Conservation (phyloP, 202 grass and related monocot species). For the Brachypodium distachyon region DNA sequence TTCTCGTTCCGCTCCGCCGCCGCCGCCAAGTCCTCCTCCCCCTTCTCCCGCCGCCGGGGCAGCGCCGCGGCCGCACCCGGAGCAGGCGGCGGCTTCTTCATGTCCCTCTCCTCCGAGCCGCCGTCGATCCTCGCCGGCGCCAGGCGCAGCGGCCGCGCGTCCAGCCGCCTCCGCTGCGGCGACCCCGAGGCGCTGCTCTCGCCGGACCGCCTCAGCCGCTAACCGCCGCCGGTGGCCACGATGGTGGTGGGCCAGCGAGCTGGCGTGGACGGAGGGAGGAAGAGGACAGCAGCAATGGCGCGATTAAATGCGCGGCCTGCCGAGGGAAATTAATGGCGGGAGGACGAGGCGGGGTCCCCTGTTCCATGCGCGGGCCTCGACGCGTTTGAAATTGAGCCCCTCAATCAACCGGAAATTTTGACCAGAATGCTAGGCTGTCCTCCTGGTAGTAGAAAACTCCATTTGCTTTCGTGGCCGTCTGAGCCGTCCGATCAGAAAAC, state of each 20-base stretch:
- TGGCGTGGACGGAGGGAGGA: background rate
- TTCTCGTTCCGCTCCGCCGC: slow-evolving; percentile 70
- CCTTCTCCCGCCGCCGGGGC: slow-evolving; percentile 56
- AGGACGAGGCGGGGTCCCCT: slow-evolving; percentile 16
- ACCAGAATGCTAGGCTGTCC: background rate
- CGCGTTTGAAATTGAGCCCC: background rate
- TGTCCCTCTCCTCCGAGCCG: slow-evolving; percentile 58
- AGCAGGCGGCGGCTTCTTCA: slow-evolving; percentile 37
- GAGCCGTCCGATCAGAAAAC: slow-evolving; percentile 51
- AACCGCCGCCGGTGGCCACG: background rate
- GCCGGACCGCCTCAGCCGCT: slow-evolving; percentile 66
- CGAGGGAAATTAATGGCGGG: slow-evolving; percentile 47
- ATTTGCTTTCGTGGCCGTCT: background rate
- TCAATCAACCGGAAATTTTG: background rate
- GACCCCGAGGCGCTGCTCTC: slow-evolving; percentile 94
- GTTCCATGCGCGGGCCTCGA: background rate
- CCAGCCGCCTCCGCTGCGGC: slow-evolving; percentile 71
- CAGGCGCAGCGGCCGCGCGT: slow-evolving; percentile 27
- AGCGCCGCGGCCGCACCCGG: background rate
- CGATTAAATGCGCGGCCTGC: slow-evolving; percentile 40
- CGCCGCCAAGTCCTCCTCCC: slow-evolving; percentile 49
- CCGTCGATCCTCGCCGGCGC: slow-evolving; percentile 27
- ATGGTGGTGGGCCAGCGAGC: slow-evolving; percentile 36
- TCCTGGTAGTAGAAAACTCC: background rate
- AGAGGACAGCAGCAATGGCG: slow-evolving; percentile 36